Conservation (phyloP, 176 grass and related monocot genomes). For the Panicum miliaceum region DNA sequence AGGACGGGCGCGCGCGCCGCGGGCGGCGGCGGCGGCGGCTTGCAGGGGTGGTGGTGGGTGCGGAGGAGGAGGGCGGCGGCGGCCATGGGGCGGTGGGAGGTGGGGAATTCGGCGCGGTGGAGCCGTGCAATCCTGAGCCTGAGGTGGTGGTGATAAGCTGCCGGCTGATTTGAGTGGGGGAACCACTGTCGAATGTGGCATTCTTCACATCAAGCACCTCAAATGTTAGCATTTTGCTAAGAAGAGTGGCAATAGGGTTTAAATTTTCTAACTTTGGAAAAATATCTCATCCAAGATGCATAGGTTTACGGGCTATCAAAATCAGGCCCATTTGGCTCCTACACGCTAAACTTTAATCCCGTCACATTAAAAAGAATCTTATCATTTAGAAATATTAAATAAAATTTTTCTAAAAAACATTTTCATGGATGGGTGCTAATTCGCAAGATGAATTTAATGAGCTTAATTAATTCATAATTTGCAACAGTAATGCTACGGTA, state of each 20-base stretch:
- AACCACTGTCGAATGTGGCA: background rate
- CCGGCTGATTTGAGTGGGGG: constrained; percentile 12
- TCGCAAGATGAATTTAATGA: no score
- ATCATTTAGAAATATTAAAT: no score
- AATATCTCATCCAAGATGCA: no score
- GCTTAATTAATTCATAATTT: no score
- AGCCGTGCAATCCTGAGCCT: constrained; percentile 40
- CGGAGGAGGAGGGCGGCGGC: constrained; percentile 53
- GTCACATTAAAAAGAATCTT: no score
- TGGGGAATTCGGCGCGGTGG: constrained; percentile 34
- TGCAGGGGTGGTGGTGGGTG: constrained; percentile 29
- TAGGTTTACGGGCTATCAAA: no score
- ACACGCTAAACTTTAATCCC: no score
- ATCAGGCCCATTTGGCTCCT: no score
- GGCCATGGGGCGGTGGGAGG: constrained; percentile 41
- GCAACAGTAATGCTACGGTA: no score
- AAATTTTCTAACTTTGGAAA: no score
- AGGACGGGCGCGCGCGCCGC: background rate
- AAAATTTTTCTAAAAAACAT: no score
- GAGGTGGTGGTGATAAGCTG: constrained; percentile 46
- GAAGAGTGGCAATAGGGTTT: background rate
- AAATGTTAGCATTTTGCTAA: background rate
- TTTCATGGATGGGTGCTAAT: no score
- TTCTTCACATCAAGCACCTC: constrained; percentile 18
- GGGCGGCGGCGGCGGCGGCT: background rate